Base-by-base conservation (phyloP, 2,329 filamentous ascomycete species). In the Drechmeria coniospora region DNA sequence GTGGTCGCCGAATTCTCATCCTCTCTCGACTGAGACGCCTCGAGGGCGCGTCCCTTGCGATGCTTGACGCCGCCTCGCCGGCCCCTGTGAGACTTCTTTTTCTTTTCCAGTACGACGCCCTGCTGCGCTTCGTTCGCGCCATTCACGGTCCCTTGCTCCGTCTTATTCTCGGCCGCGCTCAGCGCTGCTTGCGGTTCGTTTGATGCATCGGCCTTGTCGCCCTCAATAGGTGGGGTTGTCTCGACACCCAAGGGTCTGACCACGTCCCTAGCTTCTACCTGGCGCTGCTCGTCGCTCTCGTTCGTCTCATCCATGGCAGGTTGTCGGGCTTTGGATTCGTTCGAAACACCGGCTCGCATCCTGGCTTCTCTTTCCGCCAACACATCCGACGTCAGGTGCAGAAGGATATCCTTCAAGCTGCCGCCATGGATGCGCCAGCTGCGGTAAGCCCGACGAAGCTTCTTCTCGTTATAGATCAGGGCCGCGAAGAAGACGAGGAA, bases 21-120 rank as follows among this genome's bases (percentile, higher is more conserved):
- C 8, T 57, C 61, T 11, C 59, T 55, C 3, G 60, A 62, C 27
- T 57, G 55, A 0, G 66, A 65, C 3, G 54, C 51, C 10, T 73
- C 61, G 34, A 69, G 65, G 24, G 59, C 58, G 30, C 64, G 63
- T 10, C 59, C 62, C 37, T 69, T 74, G 35, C 70, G 68, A 33
- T 78, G 73, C 46, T 77, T 75, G 12, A 68, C 66, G 2, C 79
- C 79, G 14, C 78, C 79, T 26, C 79, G 67, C n/a, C 70, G 65
- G 4, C 79, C 79, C 30, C 79, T 64, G 30, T 79, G 75, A 0
- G 68, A 63, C 46, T 77, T 80, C 45, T 72, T 77, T 49, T 77
- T 76, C 42, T 74, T 75, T 11, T 65, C 62, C 29, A 28, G 41
- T 29, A 24, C 45, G 4, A 10, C 15, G 14, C 32, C 36, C 1